These are phyloP conservation scores for Ophiocordyceps camponoti-rufipedis DNA, from an alignment of 2,329 filamentous ascomycete species.

Conservation along the genomic window DNA sequence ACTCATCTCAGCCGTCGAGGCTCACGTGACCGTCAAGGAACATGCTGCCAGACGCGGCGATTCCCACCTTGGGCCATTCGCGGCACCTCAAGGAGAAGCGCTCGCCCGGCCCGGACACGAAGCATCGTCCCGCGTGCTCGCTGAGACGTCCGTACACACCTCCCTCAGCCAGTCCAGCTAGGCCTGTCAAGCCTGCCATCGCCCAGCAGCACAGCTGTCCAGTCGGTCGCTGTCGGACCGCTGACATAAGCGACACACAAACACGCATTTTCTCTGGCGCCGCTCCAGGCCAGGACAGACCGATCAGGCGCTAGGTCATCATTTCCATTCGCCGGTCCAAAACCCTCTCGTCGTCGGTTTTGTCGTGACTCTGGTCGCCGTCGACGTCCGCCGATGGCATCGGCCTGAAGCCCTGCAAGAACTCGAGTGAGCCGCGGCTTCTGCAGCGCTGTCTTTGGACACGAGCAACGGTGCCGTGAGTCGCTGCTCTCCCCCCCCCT, in stretches of 20 bases:
- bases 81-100: too few relatives aligned
- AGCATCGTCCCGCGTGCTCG: too few relatives aligned
- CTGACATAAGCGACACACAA: conserved; percentile 6
- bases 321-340: not conserved
- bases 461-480: not conserved
- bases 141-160: too few relatives aligned
- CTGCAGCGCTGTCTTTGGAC: not conserved
- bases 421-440: not conserved
- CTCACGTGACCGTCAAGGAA: not conserved
- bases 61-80: not conserved
- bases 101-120: too few relatives aligned
- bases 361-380: conserved; percentile 1
- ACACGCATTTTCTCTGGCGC: conserved; percentile 5
- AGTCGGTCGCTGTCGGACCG: not conserved
- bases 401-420: conserved; percentile 3
- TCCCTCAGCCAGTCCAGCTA: not conserved
- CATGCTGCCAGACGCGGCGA: not conserved
- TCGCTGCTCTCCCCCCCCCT: not conserved
- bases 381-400: conserved; percentile 6
- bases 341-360: not conserved
- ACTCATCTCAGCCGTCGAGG: not conserved
- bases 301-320: conserved; percentile 8
- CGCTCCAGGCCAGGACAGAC: conserved; percentile 5
- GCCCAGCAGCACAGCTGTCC: not conserved
- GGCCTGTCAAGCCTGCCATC: not conserved